A percentile compares a stretch with the other conserved stretches of the same genome.
Conservation (phyloP, 768 basidiomycete species). For the Collybia nuda region DNA sequence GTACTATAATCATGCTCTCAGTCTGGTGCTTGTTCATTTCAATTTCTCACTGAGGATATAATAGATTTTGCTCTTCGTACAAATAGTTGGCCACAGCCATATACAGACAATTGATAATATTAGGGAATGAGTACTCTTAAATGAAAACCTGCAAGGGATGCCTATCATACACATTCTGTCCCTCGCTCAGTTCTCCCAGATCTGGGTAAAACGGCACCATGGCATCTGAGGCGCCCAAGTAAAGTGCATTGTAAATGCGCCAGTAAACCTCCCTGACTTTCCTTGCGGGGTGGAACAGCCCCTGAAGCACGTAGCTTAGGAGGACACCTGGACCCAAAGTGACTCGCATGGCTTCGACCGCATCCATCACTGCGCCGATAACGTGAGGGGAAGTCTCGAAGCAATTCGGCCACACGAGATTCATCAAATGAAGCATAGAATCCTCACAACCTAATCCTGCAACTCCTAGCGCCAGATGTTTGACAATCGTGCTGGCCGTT, state of each 20-base stretch:
- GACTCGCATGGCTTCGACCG: slow-evolving; percentile 95
- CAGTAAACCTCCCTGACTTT: slow-evolving; percentile 99
- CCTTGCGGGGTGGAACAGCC: slow-evolving; percentile 94
- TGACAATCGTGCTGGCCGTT: slow-evolving; percentile 97
- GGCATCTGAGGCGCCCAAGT: slow-evolving; percentile 87
- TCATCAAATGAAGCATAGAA: slow-evolving; percentile 96
- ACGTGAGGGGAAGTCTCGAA: slow-evolving; percentile 99
- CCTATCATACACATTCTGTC: slow-evolving; percentile 85
- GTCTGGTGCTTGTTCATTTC: neutral
- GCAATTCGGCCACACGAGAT: slow-evolving; percentile 98
- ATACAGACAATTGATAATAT: slow-evolving; percentile 7
- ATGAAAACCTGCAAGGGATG: slow-evolving; percentile 85
- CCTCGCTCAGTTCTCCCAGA: slow-evolving; percentile 85
- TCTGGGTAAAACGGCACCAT: slow-evolving; percentile 96
- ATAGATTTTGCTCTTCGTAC: slow-evolving; percentile 2
- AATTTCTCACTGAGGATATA: slow-evolving; percentile 6
- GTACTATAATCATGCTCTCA: neutral
- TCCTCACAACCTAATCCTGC: slow-evolving; percentile 98
- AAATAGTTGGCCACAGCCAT: neutral
- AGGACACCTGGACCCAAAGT: slow-evolving; percentile 93
- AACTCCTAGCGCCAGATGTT: slow-evolving; percentile 95
- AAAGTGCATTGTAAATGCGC: slow-evolving; percentile 93
- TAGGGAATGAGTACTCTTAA: slow-evolving; percentile 30
- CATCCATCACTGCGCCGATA: slow-evolving; percentile 97
- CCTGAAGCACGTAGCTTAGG: slow-evolving; percentile 90